Base-by-base conservation (phyloP, 768 basidiomycete species). In the Rhodosporidiobolus sp. region DNA sequence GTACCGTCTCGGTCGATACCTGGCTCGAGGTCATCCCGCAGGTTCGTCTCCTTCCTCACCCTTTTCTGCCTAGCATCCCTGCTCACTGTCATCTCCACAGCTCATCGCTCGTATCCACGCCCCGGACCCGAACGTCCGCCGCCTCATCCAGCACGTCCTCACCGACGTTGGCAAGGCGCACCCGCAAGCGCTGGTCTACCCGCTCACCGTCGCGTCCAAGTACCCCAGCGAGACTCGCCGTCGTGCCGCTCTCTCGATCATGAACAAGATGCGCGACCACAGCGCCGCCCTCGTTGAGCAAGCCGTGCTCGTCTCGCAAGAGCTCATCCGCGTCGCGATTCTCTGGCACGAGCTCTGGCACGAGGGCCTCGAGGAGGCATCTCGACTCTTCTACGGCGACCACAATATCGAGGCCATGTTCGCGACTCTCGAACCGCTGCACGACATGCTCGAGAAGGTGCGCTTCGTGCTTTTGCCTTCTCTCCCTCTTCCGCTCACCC, bases 291-390 rank as follows among this genome's bases (percentile, higher is more conserved):
- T 98, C 53, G 95, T 98, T 49, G 88, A 89, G 67, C 94, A 97
- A 83, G 94, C 94, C 17, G 83, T 89, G 57, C 80, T 95, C 34
- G 92, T 99, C 81, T 92, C 92, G 79, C 88, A 90, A 43, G 96
- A 99, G 80, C 86, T 99, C 49, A 97, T 98, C 70, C 89, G 96
- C 28, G 92, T 98, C 12, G 95, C 96, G 12, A 98, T 99, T 71
- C 84, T 99, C 19, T 99, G 96, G 96, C 94, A 98, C 77, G 96
- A 99, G 80, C 84, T 94, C 74, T 99, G 96, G 96, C 94, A 97
- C 77, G 96, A 99, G 82, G 94, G 92, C 26, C 84, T 99, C 30
- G 96, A 99, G 82, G 96, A 99, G 81, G 96, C 96, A 11, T 96
- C 94, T 12, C 87, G 96, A 53, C 83, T 93, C 57, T 99, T 94